Evolutionary conservation across 2,329 filamentous ascomycete species (phyloP).

Genomic region (Venturiaceae sp.): DNA sequence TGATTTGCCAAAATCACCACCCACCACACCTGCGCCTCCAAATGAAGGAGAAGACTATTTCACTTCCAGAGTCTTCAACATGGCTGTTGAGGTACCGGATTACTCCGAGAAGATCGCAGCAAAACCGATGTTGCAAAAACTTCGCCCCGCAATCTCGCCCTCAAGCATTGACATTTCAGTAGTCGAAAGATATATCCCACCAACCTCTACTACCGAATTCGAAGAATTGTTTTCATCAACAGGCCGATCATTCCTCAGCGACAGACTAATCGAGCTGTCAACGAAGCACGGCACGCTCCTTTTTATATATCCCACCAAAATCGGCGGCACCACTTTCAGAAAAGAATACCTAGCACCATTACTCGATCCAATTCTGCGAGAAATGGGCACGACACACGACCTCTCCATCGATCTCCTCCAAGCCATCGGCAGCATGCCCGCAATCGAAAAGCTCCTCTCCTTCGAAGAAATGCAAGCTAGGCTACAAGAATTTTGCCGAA

Average conservation of each 20-base stretch:
- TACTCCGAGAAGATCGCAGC: constrained; percentile 42
- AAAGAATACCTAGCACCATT: constrained; percentile 50
- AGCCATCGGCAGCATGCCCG: constrained; percentile 43
- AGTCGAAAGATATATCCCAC: constrained; percentile 57
- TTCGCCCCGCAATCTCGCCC: constrained; percentile 49
- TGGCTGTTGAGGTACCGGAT: constrained; percentile 48
- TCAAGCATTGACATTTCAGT: constrained; percentile 50
- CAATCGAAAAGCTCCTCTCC: constrained; percentile 44
- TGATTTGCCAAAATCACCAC: constrained; percentile 54
- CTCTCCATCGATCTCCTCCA: constrained; percentile 47
- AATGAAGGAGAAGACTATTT: constrained; percentile 51
- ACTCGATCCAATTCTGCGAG: constrained; percentile 50
- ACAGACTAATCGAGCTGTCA: constrained; percentile 51
- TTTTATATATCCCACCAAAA: constrained; percentile 52
- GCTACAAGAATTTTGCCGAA: constrained; percentile 19
- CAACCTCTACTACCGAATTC: constrained; percentile 48
- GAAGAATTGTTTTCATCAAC: constrained; percentile 46
- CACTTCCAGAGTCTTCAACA: constrained; percentile 51
- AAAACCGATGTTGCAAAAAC: constrained; percentile 14
- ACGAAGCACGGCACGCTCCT: constrained; percentile 46
- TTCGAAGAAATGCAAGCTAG: constrained; percentile 38
- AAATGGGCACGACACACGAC: constrained; percentile 48
- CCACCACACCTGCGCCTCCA: constrained; percentile 44
- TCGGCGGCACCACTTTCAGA: constrained; percentile 49
- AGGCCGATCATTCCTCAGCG: constrained; percentile 46